These are phyloP conservation scores for Dalbergia cochinchinensis DNA, from an alignment of 306 rosid species.

Conservation along the genomic window DNA sequence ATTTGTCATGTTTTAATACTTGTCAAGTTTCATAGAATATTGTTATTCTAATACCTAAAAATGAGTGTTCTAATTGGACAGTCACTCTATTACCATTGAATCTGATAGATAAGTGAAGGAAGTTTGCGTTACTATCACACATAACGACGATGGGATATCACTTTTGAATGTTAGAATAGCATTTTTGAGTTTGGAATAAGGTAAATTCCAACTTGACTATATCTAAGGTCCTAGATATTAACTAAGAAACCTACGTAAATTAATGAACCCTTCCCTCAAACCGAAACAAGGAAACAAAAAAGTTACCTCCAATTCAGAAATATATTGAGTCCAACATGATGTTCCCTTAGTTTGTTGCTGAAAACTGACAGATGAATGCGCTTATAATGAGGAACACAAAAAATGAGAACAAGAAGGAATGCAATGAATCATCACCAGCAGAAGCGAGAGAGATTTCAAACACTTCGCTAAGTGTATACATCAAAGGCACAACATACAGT, in stretches of 20 bases:
- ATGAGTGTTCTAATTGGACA: too few species aligned
- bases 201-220: too few species aligned
- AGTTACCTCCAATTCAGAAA: conserved; percentile 26
- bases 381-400: neutral
- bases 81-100: too few species aligned
- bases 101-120: too few species aligned
- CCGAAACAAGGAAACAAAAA: conserved; percentile 27
- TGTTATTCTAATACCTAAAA: too few species aligned
- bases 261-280: neutral
- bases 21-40: too few species aligned
- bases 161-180: too few species aligned
- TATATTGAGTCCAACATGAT: neutral
- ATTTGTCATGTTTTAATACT: too few species aligned
- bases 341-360: neutral
- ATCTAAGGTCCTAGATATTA: too few species aligned
- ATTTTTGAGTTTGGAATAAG: too few species aligned
- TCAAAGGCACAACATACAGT: neutral
- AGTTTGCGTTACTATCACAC: too few species aligned
- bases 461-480: neutral
- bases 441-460: conserved; percentile 34
- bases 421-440: conserved; percentile 5
- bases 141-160: too few species aligned
- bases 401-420: conserved; percentile 17
- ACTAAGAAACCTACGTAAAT: neutral
- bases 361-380: conserved; percentile 20